phyloP scores from a whole-genome alignment of 495 filamentous ascomycete species.

The Hyaloscypha bicolor region DNA sequence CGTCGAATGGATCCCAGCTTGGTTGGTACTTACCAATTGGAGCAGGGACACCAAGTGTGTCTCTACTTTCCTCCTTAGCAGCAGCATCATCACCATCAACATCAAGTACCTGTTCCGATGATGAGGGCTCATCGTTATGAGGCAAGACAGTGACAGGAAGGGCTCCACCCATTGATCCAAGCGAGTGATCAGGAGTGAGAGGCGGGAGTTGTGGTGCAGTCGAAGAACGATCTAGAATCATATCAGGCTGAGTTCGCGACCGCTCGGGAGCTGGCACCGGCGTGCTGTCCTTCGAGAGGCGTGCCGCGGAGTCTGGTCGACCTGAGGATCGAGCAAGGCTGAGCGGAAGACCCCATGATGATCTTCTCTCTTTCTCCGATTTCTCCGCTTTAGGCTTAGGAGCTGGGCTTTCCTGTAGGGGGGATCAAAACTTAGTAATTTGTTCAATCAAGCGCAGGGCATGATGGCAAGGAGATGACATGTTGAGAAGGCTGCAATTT shows the following conservation, averaged over 20 bases:
- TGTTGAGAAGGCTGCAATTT: conserved; percentile 29
- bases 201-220: background rate
- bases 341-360: conserved; percentile 37
- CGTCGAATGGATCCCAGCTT: conserved; percentile 33
- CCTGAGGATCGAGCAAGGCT: conserved; percentile 23
- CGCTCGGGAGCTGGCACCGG: conserved; percentile 4
- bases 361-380: conserved; percentile 28
- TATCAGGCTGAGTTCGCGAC: background rate
- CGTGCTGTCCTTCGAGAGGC: conserved; percentile 16
- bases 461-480: conserved; percentile 26
- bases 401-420: conserved; percentile 26
- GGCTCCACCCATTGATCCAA: conserved; percentile 16
- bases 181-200: background rate
- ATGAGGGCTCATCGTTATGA: background rate
- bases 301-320: conserved; percentile 18
- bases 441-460: conserved; percentile 20
- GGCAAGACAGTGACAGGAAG: background rate
- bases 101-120: background rate
- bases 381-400: conserved; percentile 23
- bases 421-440: conserved; percentile 30
- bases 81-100: background rate
- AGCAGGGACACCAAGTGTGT: conserved; percentile 21
- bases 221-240: background rate
- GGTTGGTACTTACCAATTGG: conserved; percentile 33
- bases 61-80: conserved; percentile 1